Percentiles rank a stretch among this genome's conserved stretches.
These are phyloP conservation scores for Colletotrichum eleusines DNA, from an alignment of 2,329 filamentous ascomycete genomes.

Conservation along the genomic window DNA sequence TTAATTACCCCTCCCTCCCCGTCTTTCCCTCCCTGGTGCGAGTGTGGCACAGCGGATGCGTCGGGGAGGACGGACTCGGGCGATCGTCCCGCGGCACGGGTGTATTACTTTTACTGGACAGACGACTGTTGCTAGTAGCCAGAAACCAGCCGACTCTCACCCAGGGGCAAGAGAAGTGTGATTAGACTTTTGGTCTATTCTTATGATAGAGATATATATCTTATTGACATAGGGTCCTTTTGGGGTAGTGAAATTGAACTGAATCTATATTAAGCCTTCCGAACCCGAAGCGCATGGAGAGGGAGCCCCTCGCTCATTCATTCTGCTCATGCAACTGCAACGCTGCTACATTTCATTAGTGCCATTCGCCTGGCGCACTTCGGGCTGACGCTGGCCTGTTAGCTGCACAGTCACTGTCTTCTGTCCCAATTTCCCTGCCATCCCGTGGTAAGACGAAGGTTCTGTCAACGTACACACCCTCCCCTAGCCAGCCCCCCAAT, in stretches of 20 bases:
- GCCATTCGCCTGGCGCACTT: neutral
- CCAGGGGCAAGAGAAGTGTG: slow-evolving; percentile 21
- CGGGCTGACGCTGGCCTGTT: neutral
- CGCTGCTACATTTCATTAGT: slow-evolving; percentile 20
- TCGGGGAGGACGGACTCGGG: slow-evolving; percentile 16
- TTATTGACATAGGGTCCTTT: slow-evolving; percentile 7
- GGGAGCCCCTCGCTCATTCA: neutral
- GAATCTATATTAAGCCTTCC: slow-evolving; percentile 1
- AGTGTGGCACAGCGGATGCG: slow-evolving; percentile 12
- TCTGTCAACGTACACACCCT: neutral
- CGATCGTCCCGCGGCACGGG: slow-evolving; percentile 30
- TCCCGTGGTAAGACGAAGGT: neutral
- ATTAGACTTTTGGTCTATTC: slow-evolving; percentile 36
- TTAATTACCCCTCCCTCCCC: slow-evolving; percentile 3
- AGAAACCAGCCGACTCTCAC: slow-evolving; percentile 20
- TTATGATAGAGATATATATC: slow-evolving; percentile 8
- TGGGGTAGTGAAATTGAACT: slow-evolving; percentile 23
- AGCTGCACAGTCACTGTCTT: neutral
- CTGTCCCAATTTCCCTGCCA: neutral
- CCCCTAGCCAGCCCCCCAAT: neutral
- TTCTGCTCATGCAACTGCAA: neutral
- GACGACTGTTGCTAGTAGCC: slow-evolving; percentile 7
- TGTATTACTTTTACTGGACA: neutral
- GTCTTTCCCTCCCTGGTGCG: too few relatives aligned
- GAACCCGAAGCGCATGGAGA: too few relatives aligned